Evolutionary conservation across 495 filamentous ascomycete species (phyloP).

Genomic region (Cairneyella variabilis): DNA sequence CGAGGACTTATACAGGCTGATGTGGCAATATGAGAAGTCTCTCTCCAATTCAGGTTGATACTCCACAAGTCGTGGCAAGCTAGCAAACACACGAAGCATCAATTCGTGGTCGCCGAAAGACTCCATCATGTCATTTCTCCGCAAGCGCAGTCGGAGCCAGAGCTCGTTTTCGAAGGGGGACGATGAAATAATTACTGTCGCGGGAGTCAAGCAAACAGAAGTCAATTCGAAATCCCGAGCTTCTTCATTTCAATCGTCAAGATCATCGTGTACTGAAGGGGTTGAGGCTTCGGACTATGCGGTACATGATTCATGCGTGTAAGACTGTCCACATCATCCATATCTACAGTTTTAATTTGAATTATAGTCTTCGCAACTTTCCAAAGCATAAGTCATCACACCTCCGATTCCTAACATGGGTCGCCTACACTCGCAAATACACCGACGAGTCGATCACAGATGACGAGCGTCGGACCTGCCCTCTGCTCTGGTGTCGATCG

Average conservation of each 20-base stretch:
- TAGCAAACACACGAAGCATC: neutral
- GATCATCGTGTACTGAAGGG: neutral
- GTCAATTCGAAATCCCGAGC: neutral
- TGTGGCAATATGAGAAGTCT: conserved; percentile 9
- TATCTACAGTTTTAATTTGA: conserved; percentile 5
- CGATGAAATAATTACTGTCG: conserved; percentile 18
- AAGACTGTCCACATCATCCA: conserved; percentile 1
- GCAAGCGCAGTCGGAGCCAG: conserved; percentile 17
- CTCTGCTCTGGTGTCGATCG: conserved; percentile 23
- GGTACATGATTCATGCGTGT: conserved; percentile 26
- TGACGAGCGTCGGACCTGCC: conserved; percentile 23
- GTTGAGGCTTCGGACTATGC: conserved; percentile 15
- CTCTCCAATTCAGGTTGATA: neutral
- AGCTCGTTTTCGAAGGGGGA: conserved; percentile 12
- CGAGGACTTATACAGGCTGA: neutral
- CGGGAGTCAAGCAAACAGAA: neutral
- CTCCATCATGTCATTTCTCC: conserved; percentile 17
- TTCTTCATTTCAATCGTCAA: conserved; percentile 5
- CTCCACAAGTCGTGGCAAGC: conserved; percentile 1
- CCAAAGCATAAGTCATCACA: conserved; percentile 26
- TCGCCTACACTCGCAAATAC: conserved; percentile 26
- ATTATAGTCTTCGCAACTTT: conserved; percentile 20
- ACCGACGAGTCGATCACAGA: conserved; percentile 22
- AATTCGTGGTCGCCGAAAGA: neutral
- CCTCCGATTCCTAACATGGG: conserved; percentile 26